Conservation (phyloP, 768 basidiomycete genomes). For the Tylopilus plumbeoviolaceoides region DNA sequence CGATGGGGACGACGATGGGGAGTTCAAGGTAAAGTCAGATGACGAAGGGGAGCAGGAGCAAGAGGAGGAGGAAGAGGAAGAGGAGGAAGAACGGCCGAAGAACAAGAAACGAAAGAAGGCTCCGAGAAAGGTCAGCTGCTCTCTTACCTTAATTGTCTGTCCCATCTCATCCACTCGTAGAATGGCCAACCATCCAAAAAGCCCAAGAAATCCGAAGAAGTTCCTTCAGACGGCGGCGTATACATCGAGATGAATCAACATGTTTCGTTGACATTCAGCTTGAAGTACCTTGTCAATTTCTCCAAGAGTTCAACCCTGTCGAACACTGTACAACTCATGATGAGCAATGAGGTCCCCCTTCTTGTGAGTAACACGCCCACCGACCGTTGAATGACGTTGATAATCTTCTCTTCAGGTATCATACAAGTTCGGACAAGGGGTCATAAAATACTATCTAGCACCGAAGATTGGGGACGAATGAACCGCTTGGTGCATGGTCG, state of each 20-base stretch:
- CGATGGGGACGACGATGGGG: constrained; percentile 42
- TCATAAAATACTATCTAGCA: constrained; percentile 92
- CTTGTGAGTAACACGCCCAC: constrained; percentile 47
- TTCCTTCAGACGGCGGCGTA: constrained; percentile 55
- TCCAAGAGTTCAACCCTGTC: constrained; percentile 81
- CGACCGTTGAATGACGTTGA: not conserved
- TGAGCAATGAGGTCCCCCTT: constrained; percentile 90
- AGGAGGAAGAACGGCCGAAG: constrained; percentile 46
- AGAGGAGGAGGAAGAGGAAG: constrained; percentile 43
- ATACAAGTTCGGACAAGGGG: constrained; percentile 85
- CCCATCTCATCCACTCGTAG: constrained; percentile 4
- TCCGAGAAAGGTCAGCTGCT: constrained; percentile 41
- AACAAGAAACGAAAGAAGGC: constrained; percentile 70
- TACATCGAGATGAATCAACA: constrained; percentile 84
- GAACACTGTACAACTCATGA: constrained; percentile 72
- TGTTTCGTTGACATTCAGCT: constrained; percentile 89
- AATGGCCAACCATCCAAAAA: constrained; percentile 48
- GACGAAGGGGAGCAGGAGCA: constrained; percentile 45
- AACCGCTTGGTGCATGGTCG: constrained; percentile 5
- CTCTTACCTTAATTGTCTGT: not conserved
- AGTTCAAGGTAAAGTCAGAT: constrained; percentile 42
- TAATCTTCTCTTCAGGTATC: constrained; percentile 51
- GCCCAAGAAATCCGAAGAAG: constrained; percentile 55
- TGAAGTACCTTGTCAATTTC: constrained; percentile 97
- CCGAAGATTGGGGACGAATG: constrained; percentile 92